A percentile compares a stretch with the other conserved stretches of the same genome.
phyloP scores from a whole-genome alignment of 371 early-diverging fungal genomes.

The Rhizopus microsporus region DNA sequence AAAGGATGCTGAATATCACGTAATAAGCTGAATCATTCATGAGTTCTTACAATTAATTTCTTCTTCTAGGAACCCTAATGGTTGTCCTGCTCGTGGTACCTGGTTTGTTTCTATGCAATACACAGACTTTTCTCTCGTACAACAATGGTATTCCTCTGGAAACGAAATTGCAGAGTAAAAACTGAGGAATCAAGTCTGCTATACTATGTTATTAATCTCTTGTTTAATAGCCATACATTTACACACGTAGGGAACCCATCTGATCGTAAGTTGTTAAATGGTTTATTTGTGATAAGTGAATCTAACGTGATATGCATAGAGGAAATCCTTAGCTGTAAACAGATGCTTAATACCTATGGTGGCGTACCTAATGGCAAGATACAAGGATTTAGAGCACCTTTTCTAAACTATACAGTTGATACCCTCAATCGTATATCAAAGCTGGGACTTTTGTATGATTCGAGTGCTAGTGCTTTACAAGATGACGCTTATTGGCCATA shows the following conservation, averaged over 20 bases:
- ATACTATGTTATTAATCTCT: neutral
- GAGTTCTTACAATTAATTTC: neutral
- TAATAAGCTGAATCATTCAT: slow-evolving; percentile 11
- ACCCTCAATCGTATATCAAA: slow-evolving; percentile 51
- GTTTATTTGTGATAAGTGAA: neutral
- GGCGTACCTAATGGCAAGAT: slow-evolving; percentile 69
- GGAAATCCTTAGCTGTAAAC: slow-evolving; percentile 58
- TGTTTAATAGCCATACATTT: slow-evolving; percentile 53
- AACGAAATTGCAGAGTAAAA: slow-evolving; percentile 67
- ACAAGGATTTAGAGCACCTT: slow-evolving; percentile 71
- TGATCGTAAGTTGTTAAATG: slow-evolving; percentile 28
- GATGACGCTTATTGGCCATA: slow-evolving; percentile 69
- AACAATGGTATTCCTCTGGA: slow-evolving; percentile 71
- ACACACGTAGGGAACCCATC: slow-evolving; percentile 55
- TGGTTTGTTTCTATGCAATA: slow-evolving; percentile 63
- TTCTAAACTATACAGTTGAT: slow-evolving; percentile 60
- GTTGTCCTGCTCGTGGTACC: slow-evolving; percentile 57
- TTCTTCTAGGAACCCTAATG: slow-evolving; percentile 53
- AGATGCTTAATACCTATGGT: slow-evolving; percentile 58
- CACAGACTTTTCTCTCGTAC: slow-evolving; percentile 64
- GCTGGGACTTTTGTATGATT: slow-evolving; percentile 66
- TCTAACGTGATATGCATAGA: slow-evolving; percentile 17
- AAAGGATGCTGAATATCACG: slow-evolving; percentile 43
- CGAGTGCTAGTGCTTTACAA: slow-evolving; percentile 54
- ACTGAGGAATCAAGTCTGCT: neutral